Evolutionary conservation across 2,329 filamentous ascomycete species (phyloP), one percentile per base, ranked within the genome.

Genomic region (Emericellopsis atlantica): DNA sequence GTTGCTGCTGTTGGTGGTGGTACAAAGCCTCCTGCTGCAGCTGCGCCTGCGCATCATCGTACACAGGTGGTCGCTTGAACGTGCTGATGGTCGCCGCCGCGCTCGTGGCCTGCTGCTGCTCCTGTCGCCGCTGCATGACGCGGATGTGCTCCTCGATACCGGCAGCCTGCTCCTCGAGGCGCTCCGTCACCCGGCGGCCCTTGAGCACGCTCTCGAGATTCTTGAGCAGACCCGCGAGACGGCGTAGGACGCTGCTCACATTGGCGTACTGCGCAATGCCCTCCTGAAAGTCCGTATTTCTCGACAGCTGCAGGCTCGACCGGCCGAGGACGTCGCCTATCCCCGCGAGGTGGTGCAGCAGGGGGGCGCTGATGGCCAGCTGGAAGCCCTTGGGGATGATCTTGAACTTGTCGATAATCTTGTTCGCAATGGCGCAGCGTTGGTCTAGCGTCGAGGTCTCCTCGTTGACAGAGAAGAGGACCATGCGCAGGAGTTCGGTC

Each of bases 321-420:
- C 53, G 52, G 6, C 33, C 40, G 2, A 56, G 49, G 18, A 56
- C 53, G 34, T 47, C 48, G 37, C 54, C 53, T 16, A 56, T 54
- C 33, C 53, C 51, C 37, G 48, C 52, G 15, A 57, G 48, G 38
- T 57, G 54, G 32, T 56, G 51, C 34, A 56, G 47, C n/a, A 55
- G 47, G 6, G 54, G 54, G n/a, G 51, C 44, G 41, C 52, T 54
- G 31, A 55, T 54, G 23, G 53, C 51, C 11, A 47, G 44, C 45
- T 51, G 47, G 32, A 51, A 56, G 12, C 45, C 42, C 10, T 41
- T 44, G 3, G 53, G 54, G 16, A 56, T 51, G 32, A 49, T 44
- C 32, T 49, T 46, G 42, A 56, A 54, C 11, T 44, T 52, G 21
- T 45, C 43, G 26, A 56, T 44, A 10, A 56, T 47, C 16, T 53